A percentile compares a stretch with the other conserved stretches of the same genome.
phyloP scores from a whole-genome alignment of 495 filamentous ascomycete species.

The Corynascus novoguineensis region DNA sequence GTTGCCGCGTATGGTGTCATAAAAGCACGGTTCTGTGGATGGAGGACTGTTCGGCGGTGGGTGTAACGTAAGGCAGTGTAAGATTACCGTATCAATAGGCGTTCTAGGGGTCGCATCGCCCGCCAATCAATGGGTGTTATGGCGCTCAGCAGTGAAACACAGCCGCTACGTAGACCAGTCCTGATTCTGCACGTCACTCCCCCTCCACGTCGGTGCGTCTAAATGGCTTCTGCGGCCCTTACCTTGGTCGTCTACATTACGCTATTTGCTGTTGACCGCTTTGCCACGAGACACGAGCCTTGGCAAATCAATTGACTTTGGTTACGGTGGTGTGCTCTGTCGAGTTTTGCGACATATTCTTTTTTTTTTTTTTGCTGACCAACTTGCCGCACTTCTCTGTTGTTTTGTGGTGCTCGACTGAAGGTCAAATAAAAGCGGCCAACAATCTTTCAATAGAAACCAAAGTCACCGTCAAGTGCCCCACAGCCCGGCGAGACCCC shows the following conservation, averaged over 20 bases:
- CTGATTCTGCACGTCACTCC: neutral
- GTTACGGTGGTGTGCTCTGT: too few relatives aligned
- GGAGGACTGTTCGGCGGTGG: too few relatives aligned
- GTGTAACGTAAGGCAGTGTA: too few relatives aligned
- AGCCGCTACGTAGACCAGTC: conserved; percentile 5
- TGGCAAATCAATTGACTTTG: too few relatives aligned
- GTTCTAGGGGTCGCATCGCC: neutral
- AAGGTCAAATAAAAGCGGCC: neutral
- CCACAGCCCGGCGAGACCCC: neutral
- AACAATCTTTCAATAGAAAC: neutral
- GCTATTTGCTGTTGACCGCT: conserved; percentile 3
- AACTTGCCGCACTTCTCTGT: neutral
- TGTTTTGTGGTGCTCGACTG: neutral
- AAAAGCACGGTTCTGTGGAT: too few relatives aligned
- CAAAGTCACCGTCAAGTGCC: neutral
- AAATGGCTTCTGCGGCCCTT: neutral
- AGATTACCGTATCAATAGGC: neutral
- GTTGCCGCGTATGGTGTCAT: too few relatives aligned
- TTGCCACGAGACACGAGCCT: neutral
- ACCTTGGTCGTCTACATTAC: neutral
- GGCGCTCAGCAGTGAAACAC: neutral
- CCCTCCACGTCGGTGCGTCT: neutral
- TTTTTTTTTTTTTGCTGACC: neutral
- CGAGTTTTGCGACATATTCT: neutral
- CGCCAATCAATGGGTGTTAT: neutral